Conservation (phyloP, 2,329 filamentous ascomycete genomes). For the Pyrenophora graminea region DNA sequence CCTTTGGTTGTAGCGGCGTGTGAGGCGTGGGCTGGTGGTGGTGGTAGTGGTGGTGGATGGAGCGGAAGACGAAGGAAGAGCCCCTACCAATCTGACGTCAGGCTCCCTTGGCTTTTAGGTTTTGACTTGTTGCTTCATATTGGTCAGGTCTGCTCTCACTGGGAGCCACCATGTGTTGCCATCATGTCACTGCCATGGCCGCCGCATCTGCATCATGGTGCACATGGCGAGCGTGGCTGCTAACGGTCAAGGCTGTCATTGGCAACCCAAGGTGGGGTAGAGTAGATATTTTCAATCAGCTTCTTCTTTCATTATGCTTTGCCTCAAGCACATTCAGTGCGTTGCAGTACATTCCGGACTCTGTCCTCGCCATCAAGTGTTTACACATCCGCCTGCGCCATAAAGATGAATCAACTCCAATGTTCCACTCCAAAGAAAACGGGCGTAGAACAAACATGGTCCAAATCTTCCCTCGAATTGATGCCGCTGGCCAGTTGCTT, state of each 20-base stretch:
- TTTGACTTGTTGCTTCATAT: not conserved
- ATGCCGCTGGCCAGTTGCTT: not conserved
- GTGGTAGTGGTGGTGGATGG: not conserved
- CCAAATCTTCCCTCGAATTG: not conserved
- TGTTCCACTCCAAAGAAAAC: not conserved
- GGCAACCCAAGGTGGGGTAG: not conserved
- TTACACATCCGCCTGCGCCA: not conserved
- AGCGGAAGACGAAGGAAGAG: not conserved
- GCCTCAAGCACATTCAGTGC: not conserved
- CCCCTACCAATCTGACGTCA: not conserved
- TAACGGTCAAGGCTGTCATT: not conserved
- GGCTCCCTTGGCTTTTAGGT: not conserved
- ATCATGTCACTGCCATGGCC: not conserved
- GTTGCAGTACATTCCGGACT: not conserved
- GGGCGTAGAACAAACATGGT: not conserved
- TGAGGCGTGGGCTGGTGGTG: not conserved
- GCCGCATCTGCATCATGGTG: not conserved
- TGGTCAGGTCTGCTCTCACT: too few relatives aligned
- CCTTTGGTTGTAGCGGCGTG: not conserved
- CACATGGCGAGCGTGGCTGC: not conserved
- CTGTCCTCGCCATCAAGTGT: not conserved
- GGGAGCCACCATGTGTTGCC: not conserved
- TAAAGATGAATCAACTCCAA: not conserved
- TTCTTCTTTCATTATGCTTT: conserved; percentile 6
- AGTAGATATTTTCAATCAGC: conserved; percentile 1